These are phyloP conservation scores for Nelumbo lutea DNA, from an alignment of 164 flowering plant genomes.

Conservation along the genomic window DNA sequence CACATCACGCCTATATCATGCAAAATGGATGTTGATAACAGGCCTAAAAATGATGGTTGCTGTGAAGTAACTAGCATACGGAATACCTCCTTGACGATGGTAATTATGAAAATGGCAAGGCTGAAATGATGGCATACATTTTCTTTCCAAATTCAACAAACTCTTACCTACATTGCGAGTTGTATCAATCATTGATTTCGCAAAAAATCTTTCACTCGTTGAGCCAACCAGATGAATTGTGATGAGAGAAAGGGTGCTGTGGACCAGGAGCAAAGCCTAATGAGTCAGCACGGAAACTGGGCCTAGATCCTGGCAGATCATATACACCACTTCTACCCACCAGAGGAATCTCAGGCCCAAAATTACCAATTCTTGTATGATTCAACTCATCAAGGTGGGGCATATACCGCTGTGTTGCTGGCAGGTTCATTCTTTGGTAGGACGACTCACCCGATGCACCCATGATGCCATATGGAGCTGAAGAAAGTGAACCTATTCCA, in stretches of 20 bases:
- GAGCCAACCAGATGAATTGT: slow-evolving; percentile 52
- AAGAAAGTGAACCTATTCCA: slow-evolving; percentile 14
- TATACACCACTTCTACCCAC: slow-evolving; percentile 6
- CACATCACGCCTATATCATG: too few species aligned
- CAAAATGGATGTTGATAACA: too few species aligned
- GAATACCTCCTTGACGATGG: too few species aligned
- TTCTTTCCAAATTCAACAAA: too few species aligned
- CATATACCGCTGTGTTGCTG: slow-evolving; percentile 46
- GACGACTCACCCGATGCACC: slow-evolving; percentile 17
- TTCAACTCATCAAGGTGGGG: slow-evolving; percentile 50
- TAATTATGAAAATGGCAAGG: too few species aligned
- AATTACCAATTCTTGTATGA: slow-evolving; percentile 20
- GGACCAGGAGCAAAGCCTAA: slow-evolving; percentile 47
- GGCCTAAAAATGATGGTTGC: too few species aligned
- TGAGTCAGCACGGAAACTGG: slow-evolving; percentile 16
- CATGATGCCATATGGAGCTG: slow-evolving; percentile 20
- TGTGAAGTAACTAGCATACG: too few species aligned
- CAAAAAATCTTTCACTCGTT: slow-evolving; percentile 14
- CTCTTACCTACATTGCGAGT: too few species aligned
- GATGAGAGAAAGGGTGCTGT: slow-evolving; percentile 21
- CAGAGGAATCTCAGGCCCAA: slow-evolving; percentile 11
- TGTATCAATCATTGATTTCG: not conserved
- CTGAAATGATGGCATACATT: too few species aligned
- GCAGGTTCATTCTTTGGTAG: slow-evolving; percentile 21
- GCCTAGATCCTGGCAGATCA: slow-evolving; percentile 10